Evolutionary conservation across 192 early-diverging fungal species (phyloP).

Genomic region (Coemansia sp.): DNA sequence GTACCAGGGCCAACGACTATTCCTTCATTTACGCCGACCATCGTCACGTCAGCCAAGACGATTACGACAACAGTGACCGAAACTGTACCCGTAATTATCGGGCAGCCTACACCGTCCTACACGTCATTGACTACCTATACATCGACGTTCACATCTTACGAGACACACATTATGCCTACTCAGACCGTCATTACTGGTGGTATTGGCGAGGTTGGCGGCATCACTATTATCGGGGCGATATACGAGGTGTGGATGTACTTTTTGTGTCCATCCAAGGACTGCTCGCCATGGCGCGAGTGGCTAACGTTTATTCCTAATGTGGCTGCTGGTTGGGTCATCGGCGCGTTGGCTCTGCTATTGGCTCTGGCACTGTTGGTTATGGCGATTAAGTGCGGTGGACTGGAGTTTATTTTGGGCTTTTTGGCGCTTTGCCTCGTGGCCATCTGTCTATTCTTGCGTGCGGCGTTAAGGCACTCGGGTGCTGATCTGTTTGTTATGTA

Average conservation of each 20-base stretch:
- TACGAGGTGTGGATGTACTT: slow-evolving; percentile 56
- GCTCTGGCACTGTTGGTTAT: slow-evolving; percentile 34
- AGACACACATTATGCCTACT: slow-evolving; percentile 25
- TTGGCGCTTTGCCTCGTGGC: slow-evolving; percentile 37
- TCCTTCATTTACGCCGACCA: slow-evolving; percentile 8
- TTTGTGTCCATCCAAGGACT: slow-evolving; percentile 46
- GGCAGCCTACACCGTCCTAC: slow-evolving; percentile 20
- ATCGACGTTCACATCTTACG: slow-evolving; percentile 31
- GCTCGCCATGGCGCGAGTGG: slow-evolving; percentile 54
- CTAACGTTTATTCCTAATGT: slow-evolving; percentile 55
- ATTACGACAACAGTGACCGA: slow-evolving; percentile 31
- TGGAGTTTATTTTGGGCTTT: slow-evolving; percentile 50
- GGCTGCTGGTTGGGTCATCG: slow-evolving; percentile 49
- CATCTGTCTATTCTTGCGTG: slow-evolving; percentile 46
- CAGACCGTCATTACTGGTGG: slow-evolving; percentile 43
- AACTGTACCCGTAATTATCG: slow-evolving; percentile 13
- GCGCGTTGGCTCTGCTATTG: slow-evolving; percentile 39
- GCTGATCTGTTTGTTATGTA: slow-evolving; percentile 43
- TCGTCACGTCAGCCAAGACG: slow-evolving; percentile 26
- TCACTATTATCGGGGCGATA: slow-evolving; percentile 35
- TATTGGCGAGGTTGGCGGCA: slow-evolving; percentile 38
- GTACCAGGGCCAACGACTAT: slow-evolving; percentile 12
- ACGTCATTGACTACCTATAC: slow-evolving; percentile 39
- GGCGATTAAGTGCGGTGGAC: slow-evolving; percentile 46
- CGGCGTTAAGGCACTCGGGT: slow-evolving; percentile 18